A percentile compares a stretch with the other conserved stretches of the same genome.
These are phyloP conservation scores for Cryptococcus maquisensis DNA, from an alignment of 1,284 basidiomycete species.

Conservation along the genomic window DNA sequence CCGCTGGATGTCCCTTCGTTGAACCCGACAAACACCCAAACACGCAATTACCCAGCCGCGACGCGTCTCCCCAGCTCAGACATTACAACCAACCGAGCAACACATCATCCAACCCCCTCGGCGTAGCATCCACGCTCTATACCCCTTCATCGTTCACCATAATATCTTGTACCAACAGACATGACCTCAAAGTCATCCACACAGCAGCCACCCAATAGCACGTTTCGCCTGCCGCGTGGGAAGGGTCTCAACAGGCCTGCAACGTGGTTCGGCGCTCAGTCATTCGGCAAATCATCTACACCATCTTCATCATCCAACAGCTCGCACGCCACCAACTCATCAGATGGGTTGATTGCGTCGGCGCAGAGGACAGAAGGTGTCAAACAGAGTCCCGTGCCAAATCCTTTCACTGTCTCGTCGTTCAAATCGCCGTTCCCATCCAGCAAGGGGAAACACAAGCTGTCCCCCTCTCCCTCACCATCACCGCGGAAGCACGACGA, in stretches of 20 bases:
- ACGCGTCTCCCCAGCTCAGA: not conserved
- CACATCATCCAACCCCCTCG: not conserved
- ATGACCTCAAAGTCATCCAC: constrained; percentile 3
- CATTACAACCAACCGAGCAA: not conserved
- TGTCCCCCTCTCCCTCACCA: constrained; percentile 42
- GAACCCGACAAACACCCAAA: not conserved
- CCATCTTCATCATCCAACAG: constrained; percentile 12
- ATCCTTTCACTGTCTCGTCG: constrained; percentile 15
- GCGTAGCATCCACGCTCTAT: not conserved
- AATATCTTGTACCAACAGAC: too few relatives aligned
- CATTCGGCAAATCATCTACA: constrained; percentile 16
- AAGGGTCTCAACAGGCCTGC: constrained; percentile 24
- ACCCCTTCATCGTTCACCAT: not conserved
- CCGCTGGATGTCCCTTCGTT: not conserved
- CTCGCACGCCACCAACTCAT: constrained; percentile 1
- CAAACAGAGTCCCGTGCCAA: constrained; percentile 11
- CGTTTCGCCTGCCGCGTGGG: constrained; percentile 15
- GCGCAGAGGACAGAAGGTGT: not conserved
- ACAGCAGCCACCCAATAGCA: constrained; percentile 2
- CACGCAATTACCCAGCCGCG: not conserved
- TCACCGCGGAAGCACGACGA: constrained; percentile 32
- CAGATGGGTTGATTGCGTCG: constrained; percentile 1
- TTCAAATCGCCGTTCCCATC: constrained; percentile 32
- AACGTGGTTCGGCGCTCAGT: constrained; percentile 21
- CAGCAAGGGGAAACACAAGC: constrained; percentile 40